Evolutionary conservation across 768 basidiomycete genomes (phyloP), one percentile per base, ranked within the genome.

Genomic region (Solioccasus polychromus): DNA sequence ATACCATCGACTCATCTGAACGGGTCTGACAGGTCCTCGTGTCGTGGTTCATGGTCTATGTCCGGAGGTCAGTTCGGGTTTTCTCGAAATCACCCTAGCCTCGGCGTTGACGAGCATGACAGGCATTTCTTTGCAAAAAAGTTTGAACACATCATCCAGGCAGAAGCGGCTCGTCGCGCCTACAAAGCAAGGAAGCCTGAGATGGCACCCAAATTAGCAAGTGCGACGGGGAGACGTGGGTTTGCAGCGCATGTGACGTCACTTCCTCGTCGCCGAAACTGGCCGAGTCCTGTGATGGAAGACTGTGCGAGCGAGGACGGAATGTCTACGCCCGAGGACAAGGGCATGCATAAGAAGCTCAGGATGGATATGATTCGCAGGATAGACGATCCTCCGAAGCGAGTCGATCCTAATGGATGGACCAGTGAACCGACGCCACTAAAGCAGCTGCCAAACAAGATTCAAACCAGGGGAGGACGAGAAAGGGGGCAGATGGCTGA

Each of bases 11-110:
- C 26, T 26, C 11, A 11, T 26, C 6, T 6, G 12, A 32, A 9
- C 17, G 32, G 31, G 20, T 39, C 26, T 11, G 31, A n/a, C 41
- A 91, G 83, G 79, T 91, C 30, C 57, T 82, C 12, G 78, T 92
- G 7, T 90, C 89, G 0, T 89, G 90, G 85, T 71, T 90, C 47
- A 87, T 89, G 64, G 89, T 95, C 22, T 78, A 82, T 47, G 76
- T 84, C 47, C 76, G 92, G 46, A 82, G 80, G 86, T 87, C 22
- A 11, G 58, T 38, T 23, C n/a, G 19, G 12, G 6, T 20, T 26
- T 10, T 17, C 24, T n/a, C n/a, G n/a, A n/a, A n/a, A n/a, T n/a
- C 14, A n/a, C n/a, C n/a, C n/a, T n/a, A n/a, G n/a, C n/a, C n/a
- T n/a, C n/a, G n/a, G n/a, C n/a, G n/a, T n/a, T n/a, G n/a, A n/a